Evolutionary conservation across 495 filamentous ascomycete genomes (phyloP).

Genomic region (Talaromyces nanjingensis): DNA sequence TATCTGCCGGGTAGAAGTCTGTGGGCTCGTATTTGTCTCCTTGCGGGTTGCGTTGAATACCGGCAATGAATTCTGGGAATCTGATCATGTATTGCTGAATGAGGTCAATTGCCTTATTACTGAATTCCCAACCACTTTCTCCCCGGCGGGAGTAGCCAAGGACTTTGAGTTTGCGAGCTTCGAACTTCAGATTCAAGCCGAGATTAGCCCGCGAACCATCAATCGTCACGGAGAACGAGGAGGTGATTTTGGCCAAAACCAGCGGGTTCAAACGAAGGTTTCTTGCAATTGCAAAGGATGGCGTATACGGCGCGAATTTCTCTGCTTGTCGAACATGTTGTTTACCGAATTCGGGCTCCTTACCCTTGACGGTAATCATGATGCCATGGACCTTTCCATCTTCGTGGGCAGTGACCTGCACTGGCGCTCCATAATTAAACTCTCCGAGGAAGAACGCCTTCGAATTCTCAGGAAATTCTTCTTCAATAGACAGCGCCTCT

Average conservation of each 20-base stretch:
- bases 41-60: constrained; percentile 69
- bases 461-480: constrained; percentile 81
- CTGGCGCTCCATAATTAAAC: constrained; percentile 82
- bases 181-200: constrained; percentile 94
- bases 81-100: constrained; percentile 82
- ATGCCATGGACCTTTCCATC: constrained; percentile 69
- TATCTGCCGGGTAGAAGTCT: constrained; percentile 73
- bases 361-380: constrained; percentile 58
- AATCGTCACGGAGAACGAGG: constrained; percentile 77
- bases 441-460: constrained; percentile 95
- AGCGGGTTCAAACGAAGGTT: constrained; percentile 76
- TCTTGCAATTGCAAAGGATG: constrained; percentile 79
- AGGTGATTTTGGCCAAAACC: constrained; percentile 90
- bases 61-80: constrained; percentile 92
- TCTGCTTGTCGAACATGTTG: constrained; percentile 63
- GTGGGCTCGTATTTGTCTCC: constrained; percentile 70
- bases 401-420: constrained; percentile 71
- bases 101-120: constrained; percentile 71
- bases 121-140: constrained; percentile 89
- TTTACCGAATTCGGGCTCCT: constrained; percentile 75
- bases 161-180: constrained; percentile 90
- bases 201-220: constrained; percentile 76
- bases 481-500: constrained; percentile 73
- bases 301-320: constrained; percentile 63
- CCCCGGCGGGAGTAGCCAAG: constrained; percentile 87